Conservation (phyloP, 768 basidiomycete genomes). For the Lactarius pseudohatsudake region DNA sequence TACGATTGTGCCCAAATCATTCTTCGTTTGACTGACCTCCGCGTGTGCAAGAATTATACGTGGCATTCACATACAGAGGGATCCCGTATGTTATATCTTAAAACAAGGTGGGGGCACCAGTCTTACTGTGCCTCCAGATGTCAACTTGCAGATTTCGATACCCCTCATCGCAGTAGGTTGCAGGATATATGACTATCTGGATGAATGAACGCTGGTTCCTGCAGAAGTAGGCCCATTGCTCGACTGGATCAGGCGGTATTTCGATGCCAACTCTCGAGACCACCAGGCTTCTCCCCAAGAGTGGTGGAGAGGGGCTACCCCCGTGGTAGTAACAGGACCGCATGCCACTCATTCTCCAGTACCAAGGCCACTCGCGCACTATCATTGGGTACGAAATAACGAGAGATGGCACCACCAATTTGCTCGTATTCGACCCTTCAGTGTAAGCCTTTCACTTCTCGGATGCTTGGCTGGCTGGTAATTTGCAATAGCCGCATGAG, state of each 20-base stretch:
- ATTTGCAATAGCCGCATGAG: conserved; percentile 14
- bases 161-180: conserved; percentile 46
- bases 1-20: conserved; percentile 33
- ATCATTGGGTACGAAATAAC: conserved; percentile 81
- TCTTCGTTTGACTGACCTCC: conserved; percentile 12
- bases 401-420: conserved; percentile 54
- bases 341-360: conserved; percentile 84
- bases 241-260: conserved; percentile 78
- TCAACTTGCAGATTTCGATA: conserved; percentile 64
- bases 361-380: conserved; percentile 82
- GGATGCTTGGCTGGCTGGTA: neutral
- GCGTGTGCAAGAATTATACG: conserved; percentile 60
- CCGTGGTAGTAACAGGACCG: conserved; percentile 58
- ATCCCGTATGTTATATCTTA: conserved; percentile 63
- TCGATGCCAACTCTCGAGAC: conserved; percentile 41
- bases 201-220: neutral
- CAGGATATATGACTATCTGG: neutral
- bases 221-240: conserved; percentile 51
- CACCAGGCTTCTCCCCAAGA: conserved; percentile 46
- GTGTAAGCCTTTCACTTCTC: conserved; percentile 41
- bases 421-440: conserved; percentile 80
- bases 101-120: conserved; percentile 6
- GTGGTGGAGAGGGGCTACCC: conserved; percentile 48
- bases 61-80: conserved; percentile 73
- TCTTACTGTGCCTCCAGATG: conserved; percentile 41